A percentile compares a stretch with the other conserved stretches of the same genome.
Conservation (phyloP, 176 grass and related monocot species). For the Carex littledalei region DNA sequence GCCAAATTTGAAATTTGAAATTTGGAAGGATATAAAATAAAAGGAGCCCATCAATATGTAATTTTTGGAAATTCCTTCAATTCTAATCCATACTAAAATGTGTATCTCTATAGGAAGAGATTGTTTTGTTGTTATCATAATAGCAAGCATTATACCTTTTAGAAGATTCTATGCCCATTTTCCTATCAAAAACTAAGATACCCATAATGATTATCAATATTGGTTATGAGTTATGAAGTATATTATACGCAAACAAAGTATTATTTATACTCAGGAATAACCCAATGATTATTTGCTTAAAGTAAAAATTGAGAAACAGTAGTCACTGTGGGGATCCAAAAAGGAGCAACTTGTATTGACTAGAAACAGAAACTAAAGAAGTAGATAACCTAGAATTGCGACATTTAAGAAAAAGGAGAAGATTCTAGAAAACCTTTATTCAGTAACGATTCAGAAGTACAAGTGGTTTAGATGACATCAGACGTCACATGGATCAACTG, state of each 20-base stretch:
- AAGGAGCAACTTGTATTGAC: neutral
- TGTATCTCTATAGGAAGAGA: neutral
- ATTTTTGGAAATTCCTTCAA: neutral
- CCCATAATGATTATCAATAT: neutral
- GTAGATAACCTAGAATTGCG: neutral
- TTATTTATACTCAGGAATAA: neutral
- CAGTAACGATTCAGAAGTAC: neutral
- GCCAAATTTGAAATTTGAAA: neutral
- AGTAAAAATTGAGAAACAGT: neutral
- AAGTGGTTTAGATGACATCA: neutral
- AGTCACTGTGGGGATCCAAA: neutral
- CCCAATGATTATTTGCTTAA: neutral
- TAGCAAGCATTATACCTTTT: neutral
- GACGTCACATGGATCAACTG: neutral
- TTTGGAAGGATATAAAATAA: neutral
- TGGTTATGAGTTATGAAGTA: neutral
- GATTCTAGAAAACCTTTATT: neutral
- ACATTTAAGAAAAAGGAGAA: neutral
- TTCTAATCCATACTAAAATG: neutral
- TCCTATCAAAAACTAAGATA: neutral
- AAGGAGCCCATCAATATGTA: neutral
- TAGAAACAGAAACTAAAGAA: neutral
- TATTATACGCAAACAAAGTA: neutral
- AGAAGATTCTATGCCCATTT: neutral
- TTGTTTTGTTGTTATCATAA: neutral